These are phyloP conservation scores for Iberis amara DNA, from an alignment of 441 rosid species.

Conservation along the genomic window DNA sequence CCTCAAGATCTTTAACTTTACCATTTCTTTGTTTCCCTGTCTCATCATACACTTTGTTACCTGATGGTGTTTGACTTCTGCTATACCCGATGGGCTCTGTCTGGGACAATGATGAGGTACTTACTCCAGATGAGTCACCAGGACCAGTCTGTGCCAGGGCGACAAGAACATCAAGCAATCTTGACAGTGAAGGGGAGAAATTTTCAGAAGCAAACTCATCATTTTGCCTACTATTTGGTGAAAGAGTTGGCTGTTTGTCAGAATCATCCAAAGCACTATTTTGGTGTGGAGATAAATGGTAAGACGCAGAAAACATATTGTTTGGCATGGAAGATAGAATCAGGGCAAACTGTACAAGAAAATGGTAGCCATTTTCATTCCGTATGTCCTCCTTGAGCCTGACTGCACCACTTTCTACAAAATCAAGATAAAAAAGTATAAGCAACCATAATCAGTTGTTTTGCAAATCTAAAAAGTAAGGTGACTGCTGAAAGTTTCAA, in stretches of 20 bases:
- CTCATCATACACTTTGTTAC: slow-evolving; percentile 48
- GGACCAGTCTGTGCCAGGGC: slow-evolving; percentile 87
- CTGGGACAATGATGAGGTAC: slow-evolving; percentile 46
- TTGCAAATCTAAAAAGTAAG: no score
- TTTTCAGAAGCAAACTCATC: slow-evolving; percentile 40
- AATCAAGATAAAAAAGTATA: slow-evolving; percentile 33
- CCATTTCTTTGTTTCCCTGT: slow-evolving; percentile 59
- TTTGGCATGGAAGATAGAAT: slow-evolving; percentile 62
- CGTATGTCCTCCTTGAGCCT: slow-evolving; percentile 90
- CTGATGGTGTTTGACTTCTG: slow-evolving; percentile 50
- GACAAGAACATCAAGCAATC: slow-evolving; percentile 94
- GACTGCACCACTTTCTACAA: slow-evolving; percentile 77
- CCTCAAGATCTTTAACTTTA: slow-evolving; percentile 95
- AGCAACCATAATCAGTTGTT: slow-evolving; percentile 21
- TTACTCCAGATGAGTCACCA: slow-evolving; percentile 42
- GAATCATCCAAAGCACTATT: slow-evolving; percentile 30
- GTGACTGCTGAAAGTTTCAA: neutral
- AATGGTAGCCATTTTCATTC: slow-evolving; percentile 97
- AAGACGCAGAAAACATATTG: slow-evolving; percentile 34
- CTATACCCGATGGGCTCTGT: slow-evolving; percentile 39
- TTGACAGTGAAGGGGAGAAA: slow-evolving; percentile 72
- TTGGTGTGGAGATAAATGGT: slow-evolving; percentile 24
- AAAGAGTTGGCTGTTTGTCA: neutral
- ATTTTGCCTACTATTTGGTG: slow-evolving; percentile 16
- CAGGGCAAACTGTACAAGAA: slow-evolving; percentile 90